These are phyloP conservation scores for Aplosporella prunicola DNA, from an alignment of 2,329 filamentous ascomycete genomes.

Conservation along the genomic window DNA sequence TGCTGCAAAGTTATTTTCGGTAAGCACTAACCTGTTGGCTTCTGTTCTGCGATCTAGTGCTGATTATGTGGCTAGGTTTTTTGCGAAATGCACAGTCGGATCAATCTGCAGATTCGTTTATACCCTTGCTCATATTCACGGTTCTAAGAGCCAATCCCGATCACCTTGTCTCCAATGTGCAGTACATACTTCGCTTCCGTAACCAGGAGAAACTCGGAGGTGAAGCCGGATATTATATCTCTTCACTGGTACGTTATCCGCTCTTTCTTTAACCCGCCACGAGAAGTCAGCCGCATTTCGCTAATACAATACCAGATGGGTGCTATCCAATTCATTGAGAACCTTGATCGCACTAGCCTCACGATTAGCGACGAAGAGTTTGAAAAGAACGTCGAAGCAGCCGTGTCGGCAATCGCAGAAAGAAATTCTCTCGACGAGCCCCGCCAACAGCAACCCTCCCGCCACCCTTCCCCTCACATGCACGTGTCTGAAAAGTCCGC, in stretches of 20 bases:
- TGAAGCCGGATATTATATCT: conserved; percentile 97
- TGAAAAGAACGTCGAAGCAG: conserved; percentile 89
- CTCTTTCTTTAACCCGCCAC: too few relatives aligned
- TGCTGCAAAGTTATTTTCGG: conserved; percentile 99
- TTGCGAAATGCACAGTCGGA: conserved; percentile 88
- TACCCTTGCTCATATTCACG: conserved; percentile 90
- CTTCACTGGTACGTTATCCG: conserved; percentile 58
- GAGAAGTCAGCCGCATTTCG: conserved; percentile 11
- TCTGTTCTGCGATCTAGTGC: neutral
- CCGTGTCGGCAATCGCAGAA: conserved; percentile 91
- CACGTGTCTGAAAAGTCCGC: conserved; percentile 41
- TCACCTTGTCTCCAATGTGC: conserved; percentile 91
- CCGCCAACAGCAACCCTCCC: conserved; percentile 18
- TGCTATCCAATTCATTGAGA: conserved; percentile 93
- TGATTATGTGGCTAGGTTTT: conserved; percentile 50
- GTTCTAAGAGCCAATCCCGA: conserved; percentile 91
- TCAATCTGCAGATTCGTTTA: conserved; percentile 91
- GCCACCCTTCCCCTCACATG: conserved; percentile 34
- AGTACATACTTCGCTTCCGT: conserved; percentile 93
- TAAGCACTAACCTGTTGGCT: conserved; percentile 40
- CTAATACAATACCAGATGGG: conserved; percentile 60
- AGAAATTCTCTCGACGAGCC: conserved; percentile 54
- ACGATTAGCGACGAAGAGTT: conserved; percentile 95
- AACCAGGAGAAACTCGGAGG: conserved; percentile 96
- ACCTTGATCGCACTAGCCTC: conserved; percentile 83